Conservation (phyloP, 768 basidiomycete genomes). For the Boletus sp. region DNA sequence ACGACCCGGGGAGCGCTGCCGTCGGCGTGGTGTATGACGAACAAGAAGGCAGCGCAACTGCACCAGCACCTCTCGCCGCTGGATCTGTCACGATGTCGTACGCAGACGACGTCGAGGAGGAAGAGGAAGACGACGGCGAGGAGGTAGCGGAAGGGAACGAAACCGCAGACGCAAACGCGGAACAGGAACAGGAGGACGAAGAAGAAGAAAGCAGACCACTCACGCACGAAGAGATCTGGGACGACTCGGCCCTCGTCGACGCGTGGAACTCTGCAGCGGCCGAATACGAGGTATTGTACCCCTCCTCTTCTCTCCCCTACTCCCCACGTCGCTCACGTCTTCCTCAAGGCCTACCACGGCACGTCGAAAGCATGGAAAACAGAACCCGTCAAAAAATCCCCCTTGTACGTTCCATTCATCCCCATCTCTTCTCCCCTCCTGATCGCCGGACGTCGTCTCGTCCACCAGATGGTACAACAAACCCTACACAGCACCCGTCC, state of each 20-base stretch:
- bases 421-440: neutral
- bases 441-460: too few species aligned
- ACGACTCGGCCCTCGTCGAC: constrained; percentile 77
- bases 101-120: too few species aligned
- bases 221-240: constrained; percentile 79
- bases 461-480: constrained; percentile 77
- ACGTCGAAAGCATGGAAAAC: constrained; percentile 68
- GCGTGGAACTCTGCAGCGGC: constrained; percentile 85
- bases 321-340: neutral
- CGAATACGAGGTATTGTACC: constrained; percentile 61
- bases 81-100: neutral
- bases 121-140: constrained; percentile 2
- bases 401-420: constrained; percentile 52
- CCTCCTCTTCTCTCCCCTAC: neutral
- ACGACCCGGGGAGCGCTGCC: constrained; percentile 35
- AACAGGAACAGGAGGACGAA: constrained; percentile 31
- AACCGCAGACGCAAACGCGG: constrained; percentile 26
- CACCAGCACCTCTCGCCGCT: neutral
- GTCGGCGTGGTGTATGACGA: constrained; percentile 35
- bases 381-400: constrained; percentile 66
- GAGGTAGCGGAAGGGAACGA: too few species aligned
- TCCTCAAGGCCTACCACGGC: constrained; percentile 60
- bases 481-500: constrained; percentile 35
- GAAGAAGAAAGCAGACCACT: constrained; percentile 61
- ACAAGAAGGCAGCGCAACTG: constrained; percentile 3